Conservation (phyloP, 1,284 basidiomycete genomes). For the Coniophora puteana region DNA sequence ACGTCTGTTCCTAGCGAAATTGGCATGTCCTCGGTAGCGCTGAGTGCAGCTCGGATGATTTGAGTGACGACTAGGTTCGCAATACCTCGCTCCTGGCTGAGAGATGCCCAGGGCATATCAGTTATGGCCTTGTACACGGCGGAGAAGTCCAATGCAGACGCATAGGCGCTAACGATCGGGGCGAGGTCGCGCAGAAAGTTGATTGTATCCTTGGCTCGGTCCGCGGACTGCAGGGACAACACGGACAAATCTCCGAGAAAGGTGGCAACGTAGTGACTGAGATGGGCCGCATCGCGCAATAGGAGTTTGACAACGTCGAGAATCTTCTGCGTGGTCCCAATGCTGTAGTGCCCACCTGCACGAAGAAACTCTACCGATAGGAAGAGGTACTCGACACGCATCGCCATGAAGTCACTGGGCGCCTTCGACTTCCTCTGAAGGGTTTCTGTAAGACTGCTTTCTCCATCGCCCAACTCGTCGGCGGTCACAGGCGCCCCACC, state of each 20-base stretch:
- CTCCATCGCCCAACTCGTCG: slow-evolving; percentile 19
- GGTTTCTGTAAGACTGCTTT: slow-evolving; percentile 30
- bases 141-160: slow-evolving; percentile 56
- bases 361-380: slow-evolving; percentile 54
- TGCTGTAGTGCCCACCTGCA: slow-evolving; percentile 52
- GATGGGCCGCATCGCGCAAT: slow-evolving; percentile 48
- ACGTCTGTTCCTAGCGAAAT: no score
- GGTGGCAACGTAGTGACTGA: slow-evolving; percentile 37
- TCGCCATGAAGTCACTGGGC: slow-evolving; percentile 50
- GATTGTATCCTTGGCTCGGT: slow-evolving; percentile 55
- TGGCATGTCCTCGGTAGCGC: no score
- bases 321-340: slow-evolving; percentile 43
- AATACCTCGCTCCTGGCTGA: no score
- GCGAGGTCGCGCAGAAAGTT: slow-evolving; percentile 54
- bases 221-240: slow-evolving; percentile 38
- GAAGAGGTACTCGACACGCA: slow-evolving; percentile 64
- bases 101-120: slow-evolving; percentile 42
- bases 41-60: no score
- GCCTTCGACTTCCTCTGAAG: slow-evolving; percentile 39
- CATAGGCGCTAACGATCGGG: slow-evolving; percentile 53
- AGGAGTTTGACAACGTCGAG: slow-evolving; percentile 59
- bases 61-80: no score
- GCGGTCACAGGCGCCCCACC: slow-evolving; percentile 23
- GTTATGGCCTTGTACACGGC: slow-evolving; percentile 55
- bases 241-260: slow-evolving; percentile 52